Evolutionary conservation across 148 eudicot genomes (phyloP), one percentile per base, ranked within the genome.

Genomic region (Oxyria digyna): DNA sequence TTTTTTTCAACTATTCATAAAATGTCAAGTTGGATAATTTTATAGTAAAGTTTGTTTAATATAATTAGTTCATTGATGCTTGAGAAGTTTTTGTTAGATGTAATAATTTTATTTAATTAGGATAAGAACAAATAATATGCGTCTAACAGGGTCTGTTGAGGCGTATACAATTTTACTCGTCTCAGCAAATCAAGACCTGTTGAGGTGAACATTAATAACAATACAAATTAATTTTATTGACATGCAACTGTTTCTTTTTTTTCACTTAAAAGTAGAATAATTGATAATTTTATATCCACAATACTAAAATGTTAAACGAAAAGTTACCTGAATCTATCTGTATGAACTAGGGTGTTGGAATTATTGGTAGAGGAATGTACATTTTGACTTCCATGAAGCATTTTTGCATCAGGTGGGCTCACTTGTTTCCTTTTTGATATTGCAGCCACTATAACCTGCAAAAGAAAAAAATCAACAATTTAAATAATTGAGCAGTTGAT

Each of bases 391-490:
- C 89, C 87, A 79, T 84, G 84, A 78, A 88, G 87, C 80, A 74
- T 64, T 77, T 83, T 83, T 72, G 81, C 78, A 77, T 88, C 73
- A 50, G 85, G 77, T 71, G 96, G 90, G 72, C 78, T 76, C 20
- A 71, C 81, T 75, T 78, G 81, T 71, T 89, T 89, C 75, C 97
- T 84, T 74, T 91, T 91, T 54, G 79, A 69, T 77, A 76, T 73
- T 84, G 97, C 97, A 75, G 97, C 97, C 81, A 91, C 96, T 73
- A 89, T 45, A 64, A 91, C 97, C 97, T 91, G 70, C 14, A n/a
- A 78, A 29, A 41, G 37, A 50, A n/a, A 26, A 33, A 38, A 38
- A 7, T 38, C 8, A 45, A 17, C 8, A 15, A 17, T 49, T 20
- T 18, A 4, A 49, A 15, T 29, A 27, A 57, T 57, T 57, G 37